A percentile compares a stretch with the other conserved stretches of the same genome.
These are phyloP conservation scores for Saturnispora silvae DNA, from an alignment of 805 yeast genomes.

Conservation along the genomic window DNA sequence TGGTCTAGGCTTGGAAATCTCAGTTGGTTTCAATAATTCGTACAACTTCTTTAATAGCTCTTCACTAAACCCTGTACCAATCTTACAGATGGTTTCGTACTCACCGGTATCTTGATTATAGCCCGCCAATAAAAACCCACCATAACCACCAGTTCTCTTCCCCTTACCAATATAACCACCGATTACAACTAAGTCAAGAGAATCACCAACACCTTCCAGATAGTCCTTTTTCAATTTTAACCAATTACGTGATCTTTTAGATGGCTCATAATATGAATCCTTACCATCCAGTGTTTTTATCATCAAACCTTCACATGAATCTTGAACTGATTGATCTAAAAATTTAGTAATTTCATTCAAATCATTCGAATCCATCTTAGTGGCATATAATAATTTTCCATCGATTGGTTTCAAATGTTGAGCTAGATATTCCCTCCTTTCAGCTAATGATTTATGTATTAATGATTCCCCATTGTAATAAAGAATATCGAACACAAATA, in stretches of 20 bases:
- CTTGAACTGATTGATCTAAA: conserved; percentile 80
- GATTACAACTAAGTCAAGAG: conserved; percentile 82
- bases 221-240: conserved; percentile 91
- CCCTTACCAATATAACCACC: conserved; percentile 95
- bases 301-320: conserved; percentile 93
- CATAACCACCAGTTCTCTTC: conserved; percentile 89
- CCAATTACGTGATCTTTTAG: conserved; percentile 93
- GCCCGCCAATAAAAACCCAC: conserved; percentile 86
- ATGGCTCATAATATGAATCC: conserved; percentile 85
- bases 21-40: conserved; percentile 50
- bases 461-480: conserved; percentile 65
- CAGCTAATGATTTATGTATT: conserved; percentile 54
- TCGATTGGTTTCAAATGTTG: conserved; percentile 48
- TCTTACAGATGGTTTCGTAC: conserved; percentile 89
- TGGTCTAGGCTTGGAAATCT: conserved; percentile 49
- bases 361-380: conserved; percentile 57
- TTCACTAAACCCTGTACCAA: conserved; percentile 95
- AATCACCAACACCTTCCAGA: conserved; percentile 90
- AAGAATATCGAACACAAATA: conserved; percentile 84
- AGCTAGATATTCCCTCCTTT: conserved; percentile 54
- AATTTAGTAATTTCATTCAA: conserved; percentile 69
- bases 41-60: conserved; percentile 58
- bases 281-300: conserved; percentile 75
- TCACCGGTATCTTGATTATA: conserved; percentile 88
- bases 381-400: conserved; percentile 80